These are phyloP conservation scores for Sarocladium oryzae DNA, from an alignment of 2,329 filamentous ascomycete genomes.

Conservation along the genomic window DNA sequence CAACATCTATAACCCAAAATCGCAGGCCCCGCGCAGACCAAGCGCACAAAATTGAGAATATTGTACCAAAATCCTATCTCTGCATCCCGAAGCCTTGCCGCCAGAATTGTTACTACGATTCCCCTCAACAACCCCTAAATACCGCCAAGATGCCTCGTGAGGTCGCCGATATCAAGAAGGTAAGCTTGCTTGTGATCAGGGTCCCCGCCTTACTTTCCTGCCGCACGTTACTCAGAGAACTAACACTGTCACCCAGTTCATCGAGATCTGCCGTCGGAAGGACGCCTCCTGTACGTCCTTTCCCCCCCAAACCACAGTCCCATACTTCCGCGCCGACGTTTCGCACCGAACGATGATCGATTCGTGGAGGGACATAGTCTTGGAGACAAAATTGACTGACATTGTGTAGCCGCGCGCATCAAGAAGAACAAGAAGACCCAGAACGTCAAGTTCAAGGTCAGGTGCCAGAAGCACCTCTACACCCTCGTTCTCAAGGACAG, in stretches of 20 bases:
- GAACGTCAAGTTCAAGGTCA: conserved; percentile 99
- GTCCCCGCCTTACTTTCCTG: neutral
- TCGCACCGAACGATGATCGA: conserved; percentile 6
- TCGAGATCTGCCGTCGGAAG: conserved; percentile 99
- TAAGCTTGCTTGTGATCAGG: conserved; percentile 26
- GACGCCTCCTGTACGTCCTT: conserved; percentile 98
- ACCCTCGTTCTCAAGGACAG: conserved; percentile 96
- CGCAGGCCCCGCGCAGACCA: neutral
- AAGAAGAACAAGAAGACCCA: conserved; percentile 90
- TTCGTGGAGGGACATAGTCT: conserved; percentile 10
- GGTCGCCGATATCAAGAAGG: conserved; percentile 95
- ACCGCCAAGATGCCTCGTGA: conserved; percentile 91
- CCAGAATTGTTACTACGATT: conserved; percentile 12
- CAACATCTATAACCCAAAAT: neutral
- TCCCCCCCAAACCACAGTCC: neutral
- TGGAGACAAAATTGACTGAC: conserved; percentile 17
- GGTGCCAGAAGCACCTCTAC: conserved; percentile 94
- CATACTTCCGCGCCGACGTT: conserved; percentile 12
- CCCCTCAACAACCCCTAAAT: conserved; percentile 20
- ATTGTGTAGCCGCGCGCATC: conserved; percentile 68
- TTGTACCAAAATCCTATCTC: conserved; percentile 17
- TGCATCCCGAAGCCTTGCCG: conserved; percentile 4
- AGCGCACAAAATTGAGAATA: conserved; percentile 21
- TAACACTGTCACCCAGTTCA: conserved; percentile 64
- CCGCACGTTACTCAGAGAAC: too few relatives aligned